A percentile compares a stretch with the other conserved stretches of the same genome.
These are phyloP conservation scores for Gomphus sp. DNA, from an alignment of 1,284 basidiomycete species.

Conservation along the genomic window DNA sequence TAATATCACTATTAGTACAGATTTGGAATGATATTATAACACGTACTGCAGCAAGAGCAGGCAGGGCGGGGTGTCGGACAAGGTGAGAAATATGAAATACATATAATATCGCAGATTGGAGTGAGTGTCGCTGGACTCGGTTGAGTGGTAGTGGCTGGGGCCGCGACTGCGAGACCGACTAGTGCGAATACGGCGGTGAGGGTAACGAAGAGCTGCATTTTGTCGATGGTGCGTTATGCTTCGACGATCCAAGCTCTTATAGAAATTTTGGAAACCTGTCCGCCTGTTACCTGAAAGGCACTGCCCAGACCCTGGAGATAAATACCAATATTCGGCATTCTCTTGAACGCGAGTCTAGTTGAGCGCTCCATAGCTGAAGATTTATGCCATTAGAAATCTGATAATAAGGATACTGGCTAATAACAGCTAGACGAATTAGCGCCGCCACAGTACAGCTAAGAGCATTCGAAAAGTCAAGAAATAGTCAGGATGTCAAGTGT, in stretches of 20 bases:
- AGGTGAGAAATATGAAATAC: not conserved
- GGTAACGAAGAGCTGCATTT: not conserved
- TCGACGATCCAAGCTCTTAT: not conserved
- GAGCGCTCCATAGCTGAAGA: no score
- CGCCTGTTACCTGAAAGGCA: not conserved
- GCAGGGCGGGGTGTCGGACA: not conserved
- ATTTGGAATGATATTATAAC: not conserved
- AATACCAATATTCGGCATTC: no score
- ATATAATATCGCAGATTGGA: not conserved
- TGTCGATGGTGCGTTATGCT: not conserved
- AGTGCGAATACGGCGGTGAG: not conserved
- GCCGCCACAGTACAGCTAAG: no score
- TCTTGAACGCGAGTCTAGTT: no score
- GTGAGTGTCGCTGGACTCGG: not conserved
- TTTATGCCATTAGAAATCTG: no score
- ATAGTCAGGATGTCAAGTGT: no score
- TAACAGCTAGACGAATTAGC: no score
- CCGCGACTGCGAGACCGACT: not conserved
- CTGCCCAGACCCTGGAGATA: no score
- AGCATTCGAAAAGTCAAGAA: no score
- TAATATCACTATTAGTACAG: not conserved
- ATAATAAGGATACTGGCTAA: no score
- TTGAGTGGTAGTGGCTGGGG: not conserved
- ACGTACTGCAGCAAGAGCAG: not conserved
- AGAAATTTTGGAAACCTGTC: not conserved